phyloP scores from a whole-genome alignment of 768 basidiomycete genomes.

The Gyrodon lividus region DNA sequence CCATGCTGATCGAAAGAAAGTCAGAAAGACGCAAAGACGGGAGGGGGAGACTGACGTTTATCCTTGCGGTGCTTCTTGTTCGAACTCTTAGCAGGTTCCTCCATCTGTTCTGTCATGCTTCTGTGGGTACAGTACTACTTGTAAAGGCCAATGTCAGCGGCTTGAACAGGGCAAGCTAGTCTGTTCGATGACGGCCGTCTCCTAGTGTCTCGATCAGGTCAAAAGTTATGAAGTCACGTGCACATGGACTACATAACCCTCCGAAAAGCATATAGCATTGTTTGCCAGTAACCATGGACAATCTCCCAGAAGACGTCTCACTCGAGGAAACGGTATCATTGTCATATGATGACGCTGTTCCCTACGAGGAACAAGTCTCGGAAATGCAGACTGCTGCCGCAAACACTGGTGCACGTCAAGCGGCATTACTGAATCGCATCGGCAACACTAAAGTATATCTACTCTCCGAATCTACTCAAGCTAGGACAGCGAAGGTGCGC shows the following conservation, averaged over 20 bases:
- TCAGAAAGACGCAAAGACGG: slow-evolving; percentile 6
- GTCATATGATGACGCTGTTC: slow-evolving; percentile 54
- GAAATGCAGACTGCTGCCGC: slow-evolving; percentile 25
- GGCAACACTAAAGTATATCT: slow-evolving; percentile 75
- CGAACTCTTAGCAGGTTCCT: slow-evolving; percentile 58
- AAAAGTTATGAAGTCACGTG: slow-evolving; percentile 18
- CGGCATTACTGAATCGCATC: slow-evolving; percentile 62
- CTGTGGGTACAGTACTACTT: neutral
- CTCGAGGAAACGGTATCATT: slow-evolving; percentile 35
- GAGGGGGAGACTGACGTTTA: slow-evolving; percentile 66
- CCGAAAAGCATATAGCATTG: too few relatives aligned
- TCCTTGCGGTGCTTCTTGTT: slow-evolving; percentile 92
- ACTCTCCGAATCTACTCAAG: slow-evolving; percentile 62
- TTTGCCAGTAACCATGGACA: slow-evolving; percentile 44
- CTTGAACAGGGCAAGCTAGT: too few relatives aligned
- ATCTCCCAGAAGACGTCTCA: slow-evolving; percentile 35
- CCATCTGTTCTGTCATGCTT: slow-evolving; percentile 25
- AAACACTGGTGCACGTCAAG: slow-evolving; percentile 26
- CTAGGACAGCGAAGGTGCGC: slow-evolving; percentile 73
- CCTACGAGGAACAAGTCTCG: slow-evolving; percentile 58
- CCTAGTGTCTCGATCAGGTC: too few relatives aligned
- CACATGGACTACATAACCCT: neutral
- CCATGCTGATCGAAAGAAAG: slow-evolving; percentile 66
- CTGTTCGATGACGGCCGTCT: too few relatives aligned
- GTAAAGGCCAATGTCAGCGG: neutral